phyloP scores from a whole-genome alignment of 169 alveolate species.

The Plasmodium adleri region DNA sequence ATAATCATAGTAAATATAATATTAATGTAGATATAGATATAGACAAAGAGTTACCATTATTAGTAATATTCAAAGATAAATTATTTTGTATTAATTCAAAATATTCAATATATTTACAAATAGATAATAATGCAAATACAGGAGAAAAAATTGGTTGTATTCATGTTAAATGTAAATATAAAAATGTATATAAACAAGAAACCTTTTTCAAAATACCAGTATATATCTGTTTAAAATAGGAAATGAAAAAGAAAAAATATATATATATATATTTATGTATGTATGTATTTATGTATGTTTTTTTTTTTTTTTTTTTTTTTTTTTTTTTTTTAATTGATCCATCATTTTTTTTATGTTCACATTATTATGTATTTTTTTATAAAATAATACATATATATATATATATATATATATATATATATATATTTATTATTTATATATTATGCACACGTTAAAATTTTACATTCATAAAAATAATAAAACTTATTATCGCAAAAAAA shows the following conservation, averaged over 20 bases:
- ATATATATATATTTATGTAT: neutral
- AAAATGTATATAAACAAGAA: constrained; percentile 28
- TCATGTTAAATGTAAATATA: constrained; percentile 19
- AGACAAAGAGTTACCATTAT: constrained; percentile 37
- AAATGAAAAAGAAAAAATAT: neutral
- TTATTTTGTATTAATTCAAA: constrained; percentile 60
- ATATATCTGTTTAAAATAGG: constrained; percentile 8
- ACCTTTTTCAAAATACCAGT: constrained; percentile 30
- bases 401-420: too few relatives aligned
- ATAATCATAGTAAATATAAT: constrained; percentile 58
- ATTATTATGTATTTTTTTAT: too few relatives aligned
- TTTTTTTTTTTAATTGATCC: too few relatives aligned
- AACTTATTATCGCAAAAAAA: too few relatives aligned
- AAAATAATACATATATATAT: too few relatives aligned
- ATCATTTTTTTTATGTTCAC: too few relatives aligned
- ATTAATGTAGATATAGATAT: constrained; percentile 49
- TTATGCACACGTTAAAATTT: too few relatives aligned
- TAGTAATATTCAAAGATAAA: constrained; percentile 51
- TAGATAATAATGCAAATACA: neutral
- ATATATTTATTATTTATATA: too few relatives aligned
- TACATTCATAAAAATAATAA: too few relatives aligned
- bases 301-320: too few relatives aligned
- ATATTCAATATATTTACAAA: constrained; percentile 45
- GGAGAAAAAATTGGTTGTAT: constrained; percentile 59
- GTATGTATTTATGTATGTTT: too few relatives aligned